Conservation (phyloP, 2,329 filamentous ascomycete species). For the Claviceps monticola region DNA sequence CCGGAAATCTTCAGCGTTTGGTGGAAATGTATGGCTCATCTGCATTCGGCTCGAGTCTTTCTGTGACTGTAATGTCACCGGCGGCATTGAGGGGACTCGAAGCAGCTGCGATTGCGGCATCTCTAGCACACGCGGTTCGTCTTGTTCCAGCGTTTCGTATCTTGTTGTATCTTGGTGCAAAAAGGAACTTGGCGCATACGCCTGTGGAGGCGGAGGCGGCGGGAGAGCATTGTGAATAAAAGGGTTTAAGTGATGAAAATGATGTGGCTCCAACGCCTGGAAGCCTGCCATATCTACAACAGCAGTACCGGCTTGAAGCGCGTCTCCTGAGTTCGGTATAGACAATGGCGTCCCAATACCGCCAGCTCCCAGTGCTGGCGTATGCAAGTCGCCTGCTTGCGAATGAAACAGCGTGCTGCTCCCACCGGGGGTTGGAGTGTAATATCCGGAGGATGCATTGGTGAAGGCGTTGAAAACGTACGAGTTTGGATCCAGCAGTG, state of each 20-base stretch:
- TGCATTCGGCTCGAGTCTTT: conserved; percentile 32
- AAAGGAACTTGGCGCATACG: conserved; percentile 68
- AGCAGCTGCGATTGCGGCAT: conserved; percentile 36
- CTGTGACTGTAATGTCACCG: conserved; percentile 22
- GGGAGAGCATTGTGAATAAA: conserved; percentile 50
- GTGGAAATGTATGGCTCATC: conserved; percentile 32
- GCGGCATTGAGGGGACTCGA: conserved; percentile 40
- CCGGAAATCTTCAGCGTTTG: conserved; percentile 60
- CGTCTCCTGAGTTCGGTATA: conserved; percentile 54
- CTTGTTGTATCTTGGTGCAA: conserved; percentile 65
- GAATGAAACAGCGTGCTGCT: conserved; percentile 69
- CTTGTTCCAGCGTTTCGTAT: conserved; percentile 68
- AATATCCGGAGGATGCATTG: conserved; percentile 70
- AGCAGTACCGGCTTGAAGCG: conserved; percentile 43
- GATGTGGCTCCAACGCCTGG: conserved; percentile 45
- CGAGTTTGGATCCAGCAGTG: conserved; percentile 72
- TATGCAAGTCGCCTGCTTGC: conserved; percentile 78
- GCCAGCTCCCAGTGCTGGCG: conserved; percentile 59
- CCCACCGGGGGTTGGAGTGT: conserved; percentile 74
- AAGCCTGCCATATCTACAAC: conserved; percentile 57
- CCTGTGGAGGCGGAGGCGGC: conserved; percentile 34
- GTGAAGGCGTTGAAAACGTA: conserved; percentile 69
- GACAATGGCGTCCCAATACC: conserved; percentile 72
- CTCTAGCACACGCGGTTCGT: conserved; percentile 50
- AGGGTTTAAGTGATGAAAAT: conserved; percentile 54